Conservation (phyloP, 208 protist genomes). For the Wallacemonas collosoma region DNA sequence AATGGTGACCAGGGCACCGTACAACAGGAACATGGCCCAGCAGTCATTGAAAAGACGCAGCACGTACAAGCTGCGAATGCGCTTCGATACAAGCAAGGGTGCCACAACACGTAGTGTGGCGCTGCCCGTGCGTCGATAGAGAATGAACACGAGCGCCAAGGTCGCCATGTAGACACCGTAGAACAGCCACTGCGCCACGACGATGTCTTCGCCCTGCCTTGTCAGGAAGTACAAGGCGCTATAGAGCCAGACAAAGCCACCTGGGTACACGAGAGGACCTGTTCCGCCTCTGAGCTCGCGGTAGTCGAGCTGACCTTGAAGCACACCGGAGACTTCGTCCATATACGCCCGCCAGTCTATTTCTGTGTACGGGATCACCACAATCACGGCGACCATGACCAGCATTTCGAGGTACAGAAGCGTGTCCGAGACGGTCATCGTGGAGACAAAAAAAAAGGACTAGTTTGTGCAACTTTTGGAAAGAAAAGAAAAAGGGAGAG, state of each 20-base stretch:
- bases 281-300: constrained; percentile 69
- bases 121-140: constrained; percentile 42
- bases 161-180: constrained; percentile 65
- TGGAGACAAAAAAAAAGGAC: neutral
- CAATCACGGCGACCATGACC: constrained; percentile 42
- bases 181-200: constrained; percentile 78
- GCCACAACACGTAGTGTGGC: constrained; percentile 40
- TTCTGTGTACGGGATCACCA: constrained; percentile 74
- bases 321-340: constrained; percentile 78
- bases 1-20: constrained; percentile 45
- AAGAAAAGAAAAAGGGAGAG: constrained; percentile 18
- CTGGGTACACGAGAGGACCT: constrained; percentile 91
- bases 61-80: constrained; percentile 87
- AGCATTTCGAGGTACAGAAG: constrained; percentile 31
- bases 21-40: constrained; percentile 83
- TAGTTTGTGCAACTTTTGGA: neutral
- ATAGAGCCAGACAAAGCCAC: constrained; percentile 90
- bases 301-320: constrained; percentile 83
- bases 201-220: constrained; percentile 58
- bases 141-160: constrained; percentile 40
- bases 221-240: constrained; percentile 80
- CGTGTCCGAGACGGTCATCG: constrained; percentile 28
- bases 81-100: constrained; percentile 63
- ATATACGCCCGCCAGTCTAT: constrained; percentile 94
- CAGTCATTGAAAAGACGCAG: constrained; percentile 92